Conservation (phyloP, 495 filamentous ascomycete species). For the Aspergillus coremiiformis region DNA sequence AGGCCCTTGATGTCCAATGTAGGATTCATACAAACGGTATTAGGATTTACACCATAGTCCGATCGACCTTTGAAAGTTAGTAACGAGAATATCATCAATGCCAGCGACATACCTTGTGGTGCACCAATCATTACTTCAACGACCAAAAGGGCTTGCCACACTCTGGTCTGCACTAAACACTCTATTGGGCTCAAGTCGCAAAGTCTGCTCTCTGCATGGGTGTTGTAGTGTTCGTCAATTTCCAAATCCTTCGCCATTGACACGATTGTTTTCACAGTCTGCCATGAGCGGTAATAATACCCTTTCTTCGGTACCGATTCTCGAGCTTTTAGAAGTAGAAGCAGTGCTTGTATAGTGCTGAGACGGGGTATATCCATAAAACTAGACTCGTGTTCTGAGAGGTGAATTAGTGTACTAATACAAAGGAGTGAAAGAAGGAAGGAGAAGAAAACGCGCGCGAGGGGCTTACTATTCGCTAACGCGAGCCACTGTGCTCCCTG, state of each 20-base stretch:
- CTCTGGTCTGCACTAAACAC: slow-evolving; percentile 73
- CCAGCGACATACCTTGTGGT: slow-evolving; percentile 65
- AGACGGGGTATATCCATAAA: slow-evolving; percentile 92
- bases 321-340: slow-evolving; percentile 84
- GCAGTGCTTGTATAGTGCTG: slow-evolving; percentile 87
- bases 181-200: slow-evolving; percentile 66
- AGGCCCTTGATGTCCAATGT: slow-evolving; percentile 55
- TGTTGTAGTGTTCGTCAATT: slow-evolving; percentile 76
- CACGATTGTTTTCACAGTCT: slow-evolving; percentile 85
- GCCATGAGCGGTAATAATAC: slow-evolving; percentile 98
- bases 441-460: background rate
- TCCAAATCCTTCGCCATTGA: slow-evolving; percentile 92
- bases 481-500: slow-evolving; percentile 93
- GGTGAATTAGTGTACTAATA: too few relatives aligned
- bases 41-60: slow-evolving; percentile 66
- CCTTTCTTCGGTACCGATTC: slow-evolving; percentile 87
- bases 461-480: slow-evolving; percentile 71
- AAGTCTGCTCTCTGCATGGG: slow-evolving; percentile 60
- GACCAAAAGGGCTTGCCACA: slow-evolving; percentile 87
- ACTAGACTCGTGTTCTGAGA: slow-evolving; percentile 88
- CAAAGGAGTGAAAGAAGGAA: too few relatives aligned
- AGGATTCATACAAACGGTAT: slow-evolving; percentile 70
- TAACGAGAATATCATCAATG: slow-evolving; percentile 3
- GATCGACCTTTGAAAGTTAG: slow-evolving; percentile 57
- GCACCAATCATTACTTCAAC: slow-evolving; percentile 91